Base-by-base conservation (phyloP, 2,329 filamentous ascomycete species). In the Talaromyces rugulosus region DNA sequence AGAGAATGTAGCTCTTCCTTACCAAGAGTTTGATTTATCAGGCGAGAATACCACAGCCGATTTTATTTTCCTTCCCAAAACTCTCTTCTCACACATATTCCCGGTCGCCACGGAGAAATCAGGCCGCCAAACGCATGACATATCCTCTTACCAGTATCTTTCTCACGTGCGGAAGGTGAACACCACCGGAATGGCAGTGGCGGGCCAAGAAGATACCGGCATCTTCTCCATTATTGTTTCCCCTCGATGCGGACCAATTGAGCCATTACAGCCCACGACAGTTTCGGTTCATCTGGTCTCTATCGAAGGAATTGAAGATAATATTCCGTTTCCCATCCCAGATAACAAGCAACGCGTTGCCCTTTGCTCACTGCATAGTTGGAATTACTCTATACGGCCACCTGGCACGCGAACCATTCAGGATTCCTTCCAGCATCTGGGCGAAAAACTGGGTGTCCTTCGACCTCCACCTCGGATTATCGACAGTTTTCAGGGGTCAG, bases 101-200 rank as follows among this genome's bases (percentile, higher is more conserved):
- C 36, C 9, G 58, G 59, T 28, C 56, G 53, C 2, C 44, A 50
- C 23, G 44, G 23, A 50, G 23, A 50, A 50, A 6, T 11, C 44
- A 76, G 67, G 42, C 65, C 80, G 30, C 8, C 30, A 8, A 31
- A 31, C 30, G 30, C 30, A 31, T 31, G 30, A 31, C 8, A 8
- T 31, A 31, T 31, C 30, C 30, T 31, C 30, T 31, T 31, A 31
- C 30, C 30, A 31, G 30, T 31, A 31, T 31, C 30, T 31, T 5
- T 66, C 79, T 1, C 79, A 82, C 58, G 74, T 78, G 0, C 72
- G 78, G 0, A 69, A 76, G 11, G 72, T 81, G 62, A 78, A 80
- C 57, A 72, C 69, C 0, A 57, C 62, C 0, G 78, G 78, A 0
- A 78, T 79, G 69, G 72, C 77, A 0, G 60, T 72, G 0, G 74